Conservation (phyloP, 1,284 basidiomycete genomes). For the Mycena citricolor region DNA sequence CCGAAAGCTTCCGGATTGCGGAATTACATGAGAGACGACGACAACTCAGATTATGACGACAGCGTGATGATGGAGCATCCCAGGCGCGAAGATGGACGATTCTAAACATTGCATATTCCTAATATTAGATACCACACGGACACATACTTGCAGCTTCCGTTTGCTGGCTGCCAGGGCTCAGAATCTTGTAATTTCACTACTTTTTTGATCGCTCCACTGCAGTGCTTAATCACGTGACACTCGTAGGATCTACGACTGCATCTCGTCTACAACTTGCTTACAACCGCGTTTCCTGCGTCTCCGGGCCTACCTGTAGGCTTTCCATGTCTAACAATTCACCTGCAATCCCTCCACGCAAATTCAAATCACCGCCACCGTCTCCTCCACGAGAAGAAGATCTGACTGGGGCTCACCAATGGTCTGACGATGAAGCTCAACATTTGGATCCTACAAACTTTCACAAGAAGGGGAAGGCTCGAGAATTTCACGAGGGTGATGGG, state of each 20-base stretch:
- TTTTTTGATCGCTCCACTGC: not conserved
- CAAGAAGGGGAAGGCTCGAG: conserved; percentile 18
- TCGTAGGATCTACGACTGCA: not conserved
- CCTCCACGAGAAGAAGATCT: conserved; percentile 19
- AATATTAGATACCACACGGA: conserved; percentile 14
- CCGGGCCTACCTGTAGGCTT: too few species aligned
- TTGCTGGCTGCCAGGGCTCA: conserved; percentile 2
- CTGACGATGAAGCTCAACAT: conserved; percentile 19
- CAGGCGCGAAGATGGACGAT: conserved; percentile 29
- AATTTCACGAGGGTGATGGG: conserved; percentile 9
- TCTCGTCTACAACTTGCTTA: not conserved
- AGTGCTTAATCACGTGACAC: not conserved
- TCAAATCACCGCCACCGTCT: conserved; percentile 5
- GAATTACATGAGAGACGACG: conserved; percentile 51
- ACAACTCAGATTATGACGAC: conserved; percentile 48
- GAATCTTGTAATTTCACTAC: conserved; percentile 1
- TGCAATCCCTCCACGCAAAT: not conserved
- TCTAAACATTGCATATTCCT: conserved; percentile 21
- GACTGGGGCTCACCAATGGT: conserved; percentile 15
- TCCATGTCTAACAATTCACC: not conserved
- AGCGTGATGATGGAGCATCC: conserved; percentile 39
- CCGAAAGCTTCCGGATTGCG: conserved; percentile 56
- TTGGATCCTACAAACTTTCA: conserved; percentile 16
- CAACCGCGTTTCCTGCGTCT: too few species aligned
- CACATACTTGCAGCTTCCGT: conserved; percentile 7